These are phyloP conservation scores for Saccharomycodes ludwigii DNA, from an alignment of 805 yeast species.

Conservation along the genomic window DNA sequence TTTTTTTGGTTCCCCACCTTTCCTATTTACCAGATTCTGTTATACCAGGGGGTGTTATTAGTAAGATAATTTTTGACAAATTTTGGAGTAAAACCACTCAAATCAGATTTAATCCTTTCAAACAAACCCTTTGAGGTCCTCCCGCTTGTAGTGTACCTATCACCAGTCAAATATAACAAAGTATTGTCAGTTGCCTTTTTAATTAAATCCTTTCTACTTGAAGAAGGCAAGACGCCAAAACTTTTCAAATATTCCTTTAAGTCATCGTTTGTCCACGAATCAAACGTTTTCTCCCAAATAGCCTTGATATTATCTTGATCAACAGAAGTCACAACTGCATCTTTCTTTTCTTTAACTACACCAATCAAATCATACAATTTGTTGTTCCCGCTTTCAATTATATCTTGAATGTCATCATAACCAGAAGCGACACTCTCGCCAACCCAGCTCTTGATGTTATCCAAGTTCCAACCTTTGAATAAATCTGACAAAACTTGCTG, in stretches of 20 bases:
- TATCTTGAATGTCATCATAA: conserved; percentile 14
- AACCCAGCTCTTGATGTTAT: conserved; percentile 30
- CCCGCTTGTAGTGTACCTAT: conserved; percentile 7
- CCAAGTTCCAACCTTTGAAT: conserved; percentile 29
- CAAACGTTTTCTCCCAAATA: conserved; percentile 20
- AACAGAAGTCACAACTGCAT: conserved; percentile 10
- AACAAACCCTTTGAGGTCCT: background rate
- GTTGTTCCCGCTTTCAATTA: conserved; percentile 12
- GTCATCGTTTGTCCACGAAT: conserved; percentile 33
- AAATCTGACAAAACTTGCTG: conserved; percentile 10
- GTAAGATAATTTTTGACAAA: too few relatives aligned
- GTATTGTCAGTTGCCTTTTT: conserved; percentile 31
- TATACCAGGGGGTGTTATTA: too few relatives aligned
- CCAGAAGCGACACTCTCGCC: conserved; percentile 17
- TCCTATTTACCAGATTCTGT: too few relatives aligned
- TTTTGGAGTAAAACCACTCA: too few relatives aligned
- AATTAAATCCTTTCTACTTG: conserved; percentile 25
- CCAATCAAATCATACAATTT: conserved; percentile 8
- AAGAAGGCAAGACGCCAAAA: conserved; percentile 27
- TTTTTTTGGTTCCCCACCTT: too few relatives aligned
- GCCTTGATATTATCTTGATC: conserved; percentile 7
- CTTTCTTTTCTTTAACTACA: conserved; percentile 7
- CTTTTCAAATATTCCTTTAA: conserved; percentile 28
- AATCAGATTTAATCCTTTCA: background rate
- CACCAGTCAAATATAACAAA: conserved; percentile 25